Evolutionary conservation across 2,329 filamentous ascomycete genomes (phyloP).

Genomic region (Epichloe aotearoae): DNA sequence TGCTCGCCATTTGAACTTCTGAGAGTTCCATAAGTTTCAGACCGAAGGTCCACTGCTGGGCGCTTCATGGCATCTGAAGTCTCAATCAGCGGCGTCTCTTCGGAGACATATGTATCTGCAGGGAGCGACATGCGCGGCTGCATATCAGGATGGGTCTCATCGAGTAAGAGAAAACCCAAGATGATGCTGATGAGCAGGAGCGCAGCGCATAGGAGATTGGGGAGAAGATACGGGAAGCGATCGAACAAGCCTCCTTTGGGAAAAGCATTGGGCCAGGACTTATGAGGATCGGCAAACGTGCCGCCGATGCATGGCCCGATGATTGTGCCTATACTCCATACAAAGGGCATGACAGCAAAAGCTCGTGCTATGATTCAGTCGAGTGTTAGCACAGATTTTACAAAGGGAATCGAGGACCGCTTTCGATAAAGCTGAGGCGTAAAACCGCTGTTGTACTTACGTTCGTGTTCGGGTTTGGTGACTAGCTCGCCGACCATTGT

Average conservation of each 20-base stretch:
- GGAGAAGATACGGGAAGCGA: slow-evolving; percentile 73
- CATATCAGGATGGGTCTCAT: slow-evolving; percentile 83
- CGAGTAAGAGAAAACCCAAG: slow-evolving; percentile 65
- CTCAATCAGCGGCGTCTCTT: slow-evolving; percentile 62
- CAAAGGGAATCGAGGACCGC: not conserved
- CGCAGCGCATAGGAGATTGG: slow-evolving; percentile 70
- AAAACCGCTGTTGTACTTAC: slow-evolving; percentile 34
- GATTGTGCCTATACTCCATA: slow-evolving; percentile 85
- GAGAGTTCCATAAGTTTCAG: slow-evolving; percentile 73
- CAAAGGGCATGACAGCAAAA: slow-evolving; percentile 86
- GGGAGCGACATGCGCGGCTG: slow-evolving; percentile 38
- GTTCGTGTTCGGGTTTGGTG: slow-evolving; percentile 72
- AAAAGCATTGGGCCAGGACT: slow-evolving; percentile 60
- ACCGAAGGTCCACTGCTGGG: slow-evolving; percentile 57
- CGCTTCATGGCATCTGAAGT: slow-evolving; percentile 63
- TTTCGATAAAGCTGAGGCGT: no score
- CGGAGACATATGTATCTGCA: slow-evolving; percentile 38
- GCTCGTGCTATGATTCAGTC: slow-evolving; percentile 47
- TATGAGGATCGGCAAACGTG: slow-evolving; percentile 65
- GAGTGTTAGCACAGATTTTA: slow-evolving; percentile 8
- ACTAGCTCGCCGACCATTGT: slow-evolving; percentile 89
- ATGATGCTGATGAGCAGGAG: slow-evolving; percentile 69
- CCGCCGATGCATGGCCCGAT: slow-evolving; percentile 82
- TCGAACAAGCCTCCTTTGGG: slow-evolving; percentile 57
- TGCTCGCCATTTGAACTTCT: slow-evolving; percentile 32